Base-by-base conservation (phyloP, 345 rosid species). In the Lagerstroemia speciosa region DNA sequence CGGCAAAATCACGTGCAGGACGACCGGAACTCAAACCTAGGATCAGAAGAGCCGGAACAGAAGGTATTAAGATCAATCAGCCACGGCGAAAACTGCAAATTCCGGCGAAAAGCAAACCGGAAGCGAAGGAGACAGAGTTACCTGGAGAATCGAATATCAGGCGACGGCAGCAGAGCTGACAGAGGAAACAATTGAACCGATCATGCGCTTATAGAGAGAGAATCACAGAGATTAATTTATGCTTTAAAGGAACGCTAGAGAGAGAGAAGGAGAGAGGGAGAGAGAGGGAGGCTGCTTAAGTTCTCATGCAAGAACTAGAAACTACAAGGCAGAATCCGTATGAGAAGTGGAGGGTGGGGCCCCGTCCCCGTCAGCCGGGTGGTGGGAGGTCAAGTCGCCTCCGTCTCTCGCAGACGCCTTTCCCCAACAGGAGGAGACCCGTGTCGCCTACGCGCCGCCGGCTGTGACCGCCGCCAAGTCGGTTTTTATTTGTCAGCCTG, bases 261-360 rank as follows among this genome's bases (percentile, higher is more conserved):
- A 30, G 52, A 26, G 37, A 2, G 26, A 20, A 38, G 1, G 36
- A 0, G 20, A 24, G 43, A 31, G 7, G 34, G 17, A 32, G 58
- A 31, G 66, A 37, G 45, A 31, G 73, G 20, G 50, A 55, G 69
- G 12, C 30, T n/a, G 60, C 60, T 53, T 48, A 19, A 48, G 53
- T 11, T 24, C 60, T 53, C 60, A 53, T 53, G 60, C 60, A 53
- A 53, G 24, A 9, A 22, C 29, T 8, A 5, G 1, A 24, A 9
- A n/a, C 24, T n/a, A 22, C 2, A 8, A 19, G 14, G 2, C 14
- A 1, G 60, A 0, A 53, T 8, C 12, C 1, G 24, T 9, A 8
- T 53, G 60, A n/a, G 26, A 20, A 20, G 60, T 5, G 29, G 60
- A 8, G 14, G 12, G 60, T 53, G 60, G 29, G 60, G 60, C 29